Evolutionary conservation across 2,329 filamentous ascomycete species (phyloP).

Genomic region (Volutella citrinella): DNA sequence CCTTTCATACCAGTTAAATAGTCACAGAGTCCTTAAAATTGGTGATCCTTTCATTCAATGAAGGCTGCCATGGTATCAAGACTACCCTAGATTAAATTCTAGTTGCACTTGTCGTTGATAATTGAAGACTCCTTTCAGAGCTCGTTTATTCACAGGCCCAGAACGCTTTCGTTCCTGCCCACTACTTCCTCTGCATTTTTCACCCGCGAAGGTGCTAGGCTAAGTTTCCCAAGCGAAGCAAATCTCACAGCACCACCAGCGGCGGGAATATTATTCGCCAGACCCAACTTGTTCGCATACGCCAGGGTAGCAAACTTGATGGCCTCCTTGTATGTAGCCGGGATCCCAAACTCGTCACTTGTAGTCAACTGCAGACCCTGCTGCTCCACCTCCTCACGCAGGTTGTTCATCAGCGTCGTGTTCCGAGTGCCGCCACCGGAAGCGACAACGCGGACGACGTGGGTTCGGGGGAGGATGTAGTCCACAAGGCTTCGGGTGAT

Average conservation of each 20-base stretch:
- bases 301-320: slow-evolving; percentile 31
- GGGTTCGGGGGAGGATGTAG: slow-evolving; percentile 20
- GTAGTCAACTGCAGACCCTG: slow-evolving; percentile 16
- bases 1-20: too few relatives aligned
- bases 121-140: too few relatives aligned
- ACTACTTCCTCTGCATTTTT: not conserved
- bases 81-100: too few relatives aligned
- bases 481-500: slow-evolving; percentile 21
- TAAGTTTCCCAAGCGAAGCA: slow-evolving; percentile 26
- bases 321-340: slow-evolving; percentile 28
- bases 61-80: too few relatives aligned
- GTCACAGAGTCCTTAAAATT: too few relatives aligned
- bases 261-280: slow-evolving; percentile 29
- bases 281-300: slow-evolving; percentile 20
- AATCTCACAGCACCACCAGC: slow-evolving; percentile 24
- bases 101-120: too few relatives aligned
- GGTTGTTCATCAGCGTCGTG: slow-evolving; percentile 18
- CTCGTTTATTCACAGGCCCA: too few relatives aligned
- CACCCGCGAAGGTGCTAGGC: slow-evolving; percentile 15
- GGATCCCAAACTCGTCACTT: slow-evolving; percentile 28
- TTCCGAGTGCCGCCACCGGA: slow-evolving; percentile 27
- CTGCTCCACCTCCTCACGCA: slow-evolving; percentile 10
- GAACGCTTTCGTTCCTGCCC: not conserved
- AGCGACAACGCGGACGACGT: slow-evolving; percentile 19
- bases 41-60: too few relatives aligned